A percentile compares a stretch with the other conserved stretches of the same genome.
phyloP scores from a whole-genome alignment of 306 rosid species.

The Canavalia ensiformis region DNA sequence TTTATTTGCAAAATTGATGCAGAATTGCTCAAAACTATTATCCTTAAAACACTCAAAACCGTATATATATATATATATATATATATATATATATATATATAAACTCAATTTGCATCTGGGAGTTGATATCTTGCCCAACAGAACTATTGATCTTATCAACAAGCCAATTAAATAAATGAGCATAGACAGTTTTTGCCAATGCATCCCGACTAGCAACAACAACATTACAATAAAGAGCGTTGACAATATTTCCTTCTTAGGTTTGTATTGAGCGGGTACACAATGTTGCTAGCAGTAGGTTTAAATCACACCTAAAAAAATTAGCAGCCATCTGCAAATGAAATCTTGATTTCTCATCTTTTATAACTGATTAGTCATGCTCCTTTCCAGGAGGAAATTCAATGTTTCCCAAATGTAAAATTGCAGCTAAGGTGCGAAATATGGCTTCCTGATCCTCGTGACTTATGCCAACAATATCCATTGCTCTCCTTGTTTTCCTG shows the following conservation, averaged over 20 bases:
- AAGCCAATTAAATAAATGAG: constrained; percentile 75
- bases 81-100: too few relatives aligned
- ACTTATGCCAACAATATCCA: too few relatives aligned
- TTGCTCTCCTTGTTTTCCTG: too few relatives aligned
- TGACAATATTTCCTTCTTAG: constrained; percentile 77
- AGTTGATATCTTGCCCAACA: constrained; percentile 81
- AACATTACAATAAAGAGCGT: constrained; percentile 80
- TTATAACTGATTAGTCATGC: constrained; percentile 73
- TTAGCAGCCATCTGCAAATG: constrained; percentile 80
- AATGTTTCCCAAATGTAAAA: constrained; percentile 78
- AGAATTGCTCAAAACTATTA: too few relatives aligned
- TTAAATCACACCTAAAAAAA: constrained; percentile 78
- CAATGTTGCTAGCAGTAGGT: constrained; percentile 67
- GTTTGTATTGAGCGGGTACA: constrained; percentile 84
- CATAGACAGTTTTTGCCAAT: constrained; percentile 81
- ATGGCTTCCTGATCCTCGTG: too few relatives aligned
- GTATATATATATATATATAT: too few relatives aligned
- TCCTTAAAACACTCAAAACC: too few relatives aligned
- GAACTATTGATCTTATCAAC: constrained; percentile 77
- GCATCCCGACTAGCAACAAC: constrained; percentile 81
- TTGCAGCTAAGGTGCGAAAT: constrained; percentile 76
- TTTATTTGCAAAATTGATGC: too few relatives aligned
- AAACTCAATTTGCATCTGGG: constrained; percentile 72
- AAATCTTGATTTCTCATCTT: constrained; percentile 72
- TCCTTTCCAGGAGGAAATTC: constrained; percentile 90